These are phyloP conservation scores for Ceratonia siliqua DNA, from an alignment of 306 rosid genomes.

Conservation along the genomic window DNA sequence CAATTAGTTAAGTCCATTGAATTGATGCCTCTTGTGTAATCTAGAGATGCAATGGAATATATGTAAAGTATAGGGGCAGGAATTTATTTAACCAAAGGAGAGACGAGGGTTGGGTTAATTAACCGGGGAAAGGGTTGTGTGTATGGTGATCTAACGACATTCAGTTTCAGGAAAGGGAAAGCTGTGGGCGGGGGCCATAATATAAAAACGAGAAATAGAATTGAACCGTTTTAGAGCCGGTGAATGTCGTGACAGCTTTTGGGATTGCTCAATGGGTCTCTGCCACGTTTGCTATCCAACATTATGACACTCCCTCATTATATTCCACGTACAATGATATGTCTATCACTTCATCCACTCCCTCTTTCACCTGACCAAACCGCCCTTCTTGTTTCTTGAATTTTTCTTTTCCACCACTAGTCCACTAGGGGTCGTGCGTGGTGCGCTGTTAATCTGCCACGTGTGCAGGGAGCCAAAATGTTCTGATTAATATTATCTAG, in stretches of 20 bases:
- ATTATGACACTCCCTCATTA: neutral
- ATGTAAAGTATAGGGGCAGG: neutral
- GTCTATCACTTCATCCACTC: conserved; percentile 4
- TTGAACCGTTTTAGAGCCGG: conserved; percentile 32
- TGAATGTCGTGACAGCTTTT: conserved; percentile 27
- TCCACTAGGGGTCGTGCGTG: neutral
- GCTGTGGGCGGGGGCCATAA: conserved; percentile 49
- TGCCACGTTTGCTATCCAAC: conserved; percentile 10
- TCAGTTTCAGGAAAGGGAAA: conserved; percentile 28
- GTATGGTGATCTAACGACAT: conserved; percentile 51
- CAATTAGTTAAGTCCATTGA: too few relatives aligned
- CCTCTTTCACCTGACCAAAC: conserved; percentile 1
- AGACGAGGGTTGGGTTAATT: conserved; percentile 36
- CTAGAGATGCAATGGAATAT: too few relatives aligned
- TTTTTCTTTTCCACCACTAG: neutral
- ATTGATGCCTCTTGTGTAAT: too few relatives aligned
- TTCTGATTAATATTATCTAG: too few relatives aligned
- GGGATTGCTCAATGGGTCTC: neutral
- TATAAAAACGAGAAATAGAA: conserved; percentile 29
- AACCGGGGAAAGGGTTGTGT: conserved; percentile 27
- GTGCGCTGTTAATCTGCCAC: too few relatives aligned
- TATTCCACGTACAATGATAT: neutral
- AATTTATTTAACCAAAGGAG: conserved; percentile 35
- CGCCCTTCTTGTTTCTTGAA: conserved; percentile 3
- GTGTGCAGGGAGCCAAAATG: too few relatives aligned